Evolutionary conservation across 1,139 yeast genomes (phyloP).

Genomic region (Hansenula sp.): DNA sequence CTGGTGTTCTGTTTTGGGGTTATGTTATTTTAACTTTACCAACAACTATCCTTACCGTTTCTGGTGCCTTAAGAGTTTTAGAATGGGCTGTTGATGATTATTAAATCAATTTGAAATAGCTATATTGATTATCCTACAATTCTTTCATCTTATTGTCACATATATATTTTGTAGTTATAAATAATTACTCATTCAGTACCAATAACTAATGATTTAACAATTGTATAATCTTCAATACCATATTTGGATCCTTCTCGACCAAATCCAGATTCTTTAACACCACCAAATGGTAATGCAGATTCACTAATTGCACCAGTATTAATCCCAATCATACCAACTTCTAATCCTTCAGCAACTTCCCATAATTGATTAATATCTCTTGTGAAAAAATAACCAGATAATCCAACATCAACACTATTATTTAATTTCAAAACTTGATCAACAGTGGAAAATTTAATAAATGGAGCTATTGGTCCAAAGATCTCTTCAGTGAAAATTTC

Average conservation of each 20-base stretch:
- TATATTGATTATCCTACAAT: too few relatives aligned
- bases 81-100: constrained; percentile 27
- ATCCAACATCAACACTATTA: constrained; percentile 66
- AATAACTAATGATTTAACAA: not conserved
- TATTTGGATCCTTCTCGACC: constrained; percentile 80
- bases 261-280: constrained; percentile 74
- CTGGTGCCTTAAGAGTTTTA: constrained; percentile 46
- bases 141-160: too few relatives aligned
- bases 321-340: constrained; percentile 76
- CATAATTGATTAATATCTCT: constrained; percentile 57
- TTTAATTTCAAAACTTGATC: constrained; percentile 70
- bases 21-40: constrained; percentile 73
- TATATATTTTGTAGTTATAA: not conserved
- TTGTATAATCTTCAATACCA: constrained; percentile 66
- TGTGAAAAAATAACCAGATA: constrained; percentile 80
- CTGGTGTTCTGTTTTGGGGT: constrained; percentile 76
- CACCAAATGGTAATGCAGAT: constrained; percentile 75
- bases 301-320: constrained; percentile 75
- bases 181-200: not conserved
- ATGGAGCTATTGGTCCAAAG: constrained; percentile 78
- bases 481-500: constrained; percentile 60
- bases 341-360: constrained; percentile 65
- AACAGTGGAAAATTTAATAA: constrained; percentile 59
- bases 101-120: not conserved
- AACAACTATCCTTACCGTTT: constrained; percentile 66